Base-by-base conservation (phyloP, 768 basidiomycete species). In the Thelephora ganbajun region DNA sequence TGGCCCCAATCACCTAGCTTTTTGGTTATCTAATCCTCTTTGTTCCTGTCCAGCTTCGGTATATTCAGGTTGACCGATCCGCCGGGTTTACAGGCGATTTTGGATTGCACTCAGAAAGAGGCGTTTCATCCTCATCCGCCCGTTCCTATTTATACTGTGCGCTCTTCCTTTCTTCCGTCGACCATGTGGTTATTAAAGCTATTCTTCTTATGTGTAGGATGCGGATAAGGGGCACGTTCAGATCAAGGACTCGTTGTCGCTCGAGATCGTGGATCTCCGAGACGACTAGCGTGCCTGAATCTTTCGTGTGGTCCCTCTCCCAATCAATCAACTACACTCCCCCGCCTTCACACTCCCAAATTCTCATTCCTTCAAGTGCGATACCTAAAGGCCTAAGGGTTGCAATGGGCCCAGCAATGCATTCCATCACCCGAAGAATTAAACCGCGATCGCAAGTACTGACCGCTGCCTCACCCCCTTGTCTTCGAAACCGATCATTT, bases 51-150 rank as follows among this genome's bases (percentile, higher is more conserved):
- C 30, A 85, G 87, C 55, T 88, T 84, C 69, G 89, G 88, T 0
- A 85, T 91, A 43, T 90, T 91, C 67, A 83, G 91, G 12, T 65
- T 93, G 5, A 94, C 91, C 0, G 86, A 91, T 59, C 90, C 90
- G 0, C 83, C 80, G 0, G 91, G 91, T 2, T 61, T 96, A 35
- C 67, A 80, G 52, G 75, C 79, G 0, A 79, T 94, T 22, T 60
- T 84, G 26, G 62, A 66, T 0, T 93, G 91, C 59, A 69, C 61
- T 1, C 76, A 68, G 35, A 82, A 77, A 57, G 82, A 83, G 48
- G 78, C 85, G 0, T 92, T 92, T 59, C 90, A 93, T 60, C 86
- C 86, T 0, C 90, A 93, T 63, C 76, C 83, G 20, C 81, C 87
- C 56, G 53, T 77, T 35, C 85, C 86, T 5, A 89, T 91, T 59